phyloP scores from a whole-genome alignment of 2,329 filamentous ascomycete species.

The Cytospora leucostoma region DNA sequence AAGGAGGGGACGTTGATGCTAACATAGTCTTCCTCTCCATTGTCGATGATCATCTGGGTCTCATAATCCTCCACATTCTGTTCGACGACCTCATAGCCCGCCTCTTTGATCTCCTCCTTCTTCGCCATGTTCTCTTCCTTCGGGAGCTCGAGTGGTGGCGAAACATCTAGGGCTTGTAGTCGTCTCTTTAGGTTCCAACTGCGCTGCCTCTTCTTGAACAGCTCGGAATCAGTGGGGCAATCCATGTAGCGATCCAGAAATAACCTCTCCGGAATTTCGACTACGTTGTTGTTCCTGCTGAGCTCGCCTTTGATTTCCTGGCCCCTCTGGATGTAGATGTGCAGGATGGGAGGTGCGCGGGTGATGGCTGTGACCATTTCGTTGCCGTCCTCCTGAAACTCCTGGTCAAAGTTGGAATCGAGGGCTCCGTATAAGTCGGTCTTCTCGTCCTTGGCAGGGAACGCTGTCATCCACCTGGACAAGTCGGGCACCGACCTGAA shows the following conservation, averaged over 20 bases:
- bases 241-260: slow-evolving; percentile 90
- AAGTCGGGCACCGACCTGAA: slow-evolving; percentile 57
- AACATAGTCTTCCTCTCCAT: slow-evolving; percentile 27
- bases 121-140: slow-evolving; percentile 4
- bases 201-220: slow-evolving; percentile 65
- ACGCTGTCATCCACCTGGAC: slow-evolving; percentile 59
- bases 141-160: slow-evolving; percentile 1
- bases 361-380: slow-evolving; percentile 71
- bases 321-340: slow-evolving; percentile 85
- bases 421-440: slow-evolving; percentile 80
- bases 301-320: slow-evolving; percentile 62
- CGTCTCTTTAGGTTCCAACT: slow-evolving; percentile 75
- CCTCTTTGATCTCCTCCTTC: slow-evolving; percentile 12
- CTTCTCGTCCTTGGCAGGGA: slow-evolving; percentile 50
- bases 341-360: slow-evolving; percentile 79
- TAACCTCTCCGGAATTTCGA: slow-evolving; percentile 77
- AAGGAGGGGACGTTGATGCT: slow-evolving; percentile 28
- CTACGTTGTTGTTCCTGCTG: slow-evolving; percentile 71
- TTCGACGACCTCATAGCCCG: slow-evolving; percentile 23
- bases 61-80: slow-evolving; percentile 18
- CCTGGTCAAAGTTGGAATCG: slow-evolving; percentile 80
- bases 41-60: slow-evolving; percentile 14
- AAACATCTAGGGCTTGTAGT: slow-evolving; percentile 54
- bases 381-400: slow-evolving; percentile 69
- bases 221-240: slow-evolving; percentile 57